Base-by-base conservation (phyloP, 2,329 filamentous ascomycete species). In the Fusarium sublunatum region DNA sequence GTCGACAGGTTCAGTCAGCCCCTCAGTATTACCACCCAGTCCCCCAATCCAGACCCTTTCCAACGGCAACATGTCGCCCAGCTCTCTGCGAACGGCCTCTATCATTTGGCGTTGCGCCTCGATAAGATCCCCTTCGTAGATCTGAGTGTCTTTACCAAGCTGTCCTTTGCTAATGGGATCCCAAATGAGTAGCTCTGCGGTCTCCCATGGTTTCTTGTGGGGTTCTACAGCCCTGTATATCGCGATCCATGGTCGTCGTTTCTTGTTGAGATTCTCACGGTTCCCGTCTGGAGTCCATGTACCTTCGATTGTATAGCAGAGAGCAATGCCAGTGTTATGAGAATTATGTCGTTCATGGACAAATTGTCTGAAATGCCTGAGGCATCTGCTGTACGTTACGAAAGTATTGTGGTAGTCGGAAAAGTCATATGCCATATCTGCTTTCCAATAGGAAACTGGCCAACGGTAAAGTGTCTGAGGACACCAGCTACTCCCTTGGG, bases 121-220 rank as follows among this genome's bases (percentile, higher is more conserved):
- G 3, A 77, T 73, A 4, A 87, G 74, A 12, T 80, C 75, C 2
- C 64, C 62, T 47, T 77, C 71, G 2, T 65, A 68, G 1, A 74
- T 38, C 2, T 47, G 5, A 5, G 61, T 39, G 12, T 60, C 54
- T 0, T 53, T 46, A 0, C 64, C 56, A 7, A 73, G 70, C 25
- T 69, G 74, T 1, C 70, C 61, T 2, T 57, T 63, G 7, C 75
- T 73, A 2, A 70, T 63, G 2, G 74, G 53, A 59, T 87, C 85
- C 84, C 84, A 86, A 35, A 88, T 83, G 6, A 87, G 73, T 11
- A 88, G 64, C 63, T 87, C 84, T 3, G 77, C 76, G 2, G 49
- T 46, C 1, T 2, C 61, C 68, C 74, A 80, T 1, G 70, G 63
- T 22, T 50, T 69, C 1, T 8, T 12, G 52, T 80, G 75, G 2